phyloP scores from a whole-genome alignment of 164 flowering plant genomes.

The Vitis rotundifolia region DNA sequence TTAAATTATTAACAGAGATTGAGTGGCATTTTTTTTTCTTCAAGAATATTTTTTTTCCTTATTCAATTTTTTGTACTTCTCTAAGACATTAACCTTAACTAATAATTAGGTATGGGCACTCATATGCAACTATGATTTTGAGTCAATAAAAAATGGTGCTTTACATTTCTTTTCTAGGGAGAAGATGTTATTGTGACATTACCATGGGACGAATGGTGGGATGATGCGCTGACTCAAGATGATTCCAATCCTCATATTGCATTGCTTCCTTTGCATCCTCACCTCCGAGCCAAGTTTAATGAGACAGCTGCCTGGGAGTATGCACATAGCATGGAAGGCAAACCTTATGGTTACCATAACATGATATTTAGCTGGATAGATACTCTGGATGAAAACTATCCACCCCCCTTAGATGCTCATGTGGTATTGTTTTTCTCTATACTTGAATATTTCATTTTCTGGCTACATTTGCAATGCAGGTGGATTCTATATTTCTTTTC shows the following conservation, averaged over 20 bases:
- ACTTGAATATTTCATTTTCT: background rate
- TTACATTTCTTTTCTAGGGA: constrained; percentile 53
- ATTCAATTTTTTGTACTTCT: background rate
- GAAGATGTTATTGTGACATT: constrained; percentile 78
- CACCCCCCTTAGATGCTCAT: constrained; percentile 94
- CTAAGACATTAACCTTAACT: background rate
- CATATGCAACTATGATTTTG: background rate
- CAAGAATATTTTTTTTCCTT: background rate
- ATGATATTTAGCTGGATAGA: constrained; percentile 99
- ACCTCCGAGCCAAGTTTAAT: constrained; percentile 81
- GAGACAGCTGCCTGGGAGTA: constrained; percentile 98
- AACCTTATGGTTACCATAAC: constrained; percentile 94
- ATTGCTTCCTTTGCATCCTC: constrained; percentile 89
- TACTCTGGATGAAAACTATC: constrained; percentile 73
- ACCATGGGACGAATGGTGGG: constrained; percentile 99
- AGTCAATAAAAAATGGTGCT: background rate
- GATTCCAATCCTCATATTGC: constrained; percentile 95
- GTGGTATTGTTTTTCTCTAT: constrained; percentile 47
- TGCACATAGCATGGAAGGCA: constrained; percentile 76
- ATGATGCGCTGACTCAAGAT: constrained; percentile 80
- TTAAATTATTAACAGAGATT: too few relatives aligned
- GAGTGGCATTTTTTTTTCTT: too few relatives aligned
- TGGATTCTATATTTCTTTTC: background rate
- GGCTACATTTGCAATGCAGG: background rate
- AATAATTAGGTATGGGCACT: background rate